Conservation (phyloP, 495 filamentous ascomycete genomes). For the Lasiosphaeria hispida region DNA sequence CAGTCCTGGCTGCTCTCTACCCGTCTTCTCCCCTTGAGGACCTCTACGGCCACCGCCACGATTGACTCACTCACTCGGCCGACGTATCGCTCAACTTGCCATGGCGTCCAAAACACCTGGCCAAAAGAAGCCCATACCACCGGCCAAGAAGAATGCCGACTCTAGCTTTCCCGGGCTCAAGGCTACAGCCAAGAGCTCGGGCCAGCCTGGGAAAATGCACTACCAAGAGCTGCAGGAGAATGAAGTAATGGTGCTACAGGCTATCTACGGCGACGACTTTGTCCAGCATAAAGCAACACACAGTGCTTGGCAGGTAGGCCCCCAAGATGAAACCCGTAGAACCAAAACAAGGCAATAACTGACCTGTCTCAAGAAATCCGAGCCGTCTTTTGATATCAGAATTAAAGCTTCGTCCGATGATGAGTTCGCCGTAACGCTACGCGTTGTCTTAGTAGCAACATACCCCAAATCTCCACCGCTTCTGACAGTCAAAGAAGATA, state of each 20-base stretch:
- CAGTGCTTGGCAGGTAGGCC: constrained; percentile 79
- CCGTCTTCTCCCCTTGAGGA: not conserved
- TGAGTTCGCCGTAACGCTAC: constrained; percentile 60
- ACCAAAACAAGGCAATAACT: constrained; percentile 3
- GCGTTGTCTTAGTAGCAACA: constrained; percentile 78
- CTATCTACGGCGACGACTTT: constrained; percentile 93
- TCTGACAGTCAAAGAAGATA: constrained; percentile 63
- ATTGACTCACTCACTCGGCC: constrained; percentile 2
- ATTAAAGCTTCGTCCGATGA: constrained; percentile 70
- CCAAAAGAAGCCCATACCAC: constrained; percentile 40
- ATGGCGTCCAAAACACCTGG: constrained; percentile 48
- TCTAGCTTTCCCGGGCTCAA: constrained; percentile 43
- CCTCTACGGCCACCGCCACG: not conserved
- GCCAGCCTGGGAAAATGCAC: constrained; percentile 50
- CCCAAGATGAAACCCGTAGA: not conserved
- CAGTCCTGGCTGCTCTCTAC: constrained; percentile 25
- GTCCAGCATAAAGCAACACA: constrained; percentile 66
- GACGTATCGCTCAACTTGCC: constrained; percentile 17
- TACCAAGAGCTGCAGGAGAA: constrained; percentile 83
- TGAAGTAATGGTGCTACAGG: constrained; percentile 80
- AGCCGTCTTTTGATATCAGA: constrained; percentile 75
- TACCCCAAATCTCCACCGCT: constrained; percentile 87
- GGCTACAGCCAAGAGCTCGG: constrained; percentile 20
- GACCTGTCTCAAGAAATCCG: constrained; percentile 58
- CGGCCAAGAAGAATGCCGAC: constrained; percentile 34